A percentile compares a stretch with the other conserved stretches of the same genome.
These are phyloP conservation scores for Hygrophorus russula DNA, from an alignment of 768 basidiomycete species.

Conservation along the genomic window DNA sequence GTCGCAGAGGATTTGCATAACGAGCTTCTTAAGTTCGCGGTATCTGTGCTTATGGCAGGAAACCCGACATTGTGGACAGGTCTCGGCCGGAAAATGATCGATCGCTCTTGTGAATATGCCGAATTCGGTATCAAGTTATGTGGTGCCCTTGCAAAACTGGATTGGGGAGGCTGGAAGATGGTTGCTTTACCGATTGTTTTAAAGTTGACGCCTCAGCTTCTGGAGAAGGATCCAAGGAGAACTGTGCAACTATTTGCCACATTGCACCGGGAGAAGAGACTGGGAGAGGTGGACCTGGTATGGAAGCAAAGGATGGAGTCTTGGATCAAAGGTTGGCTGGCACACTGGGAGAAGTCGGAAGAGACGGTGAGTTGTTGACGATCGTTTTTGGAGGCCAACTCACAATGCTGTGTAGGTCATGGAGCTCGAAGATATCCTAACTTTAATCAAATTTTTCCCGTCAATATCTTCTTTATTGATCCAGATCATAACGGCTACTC, in stretches of 20 bases:
- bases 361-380: constrained; percentile 24
- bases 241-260: constrained; percentile 40
- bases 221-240: constrained; percentile 29
- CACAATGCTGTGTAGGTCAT: constrained; percentile 23
- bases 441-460: constrained; percentile 38
- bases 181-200: constrained; percentile 51
- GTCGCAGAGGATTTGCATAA: constrained; percentile 17
- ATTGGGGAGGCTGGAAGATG: constrained; percentile 72
- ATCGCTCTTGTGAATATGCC: constrained; percentile 30
- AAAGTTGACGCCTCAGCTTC: constrained; percentile 34
- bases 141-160: constrained; percentile 49
- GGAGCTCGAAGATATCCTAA: constrained; percentile 44
- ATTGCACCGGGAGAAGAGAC: constrained; percentile 34
- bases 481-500: constrained; percentile 29
- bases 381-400: neutral
- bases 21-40: constrained; percentile 23
- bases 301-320: constrained; percentile 46
- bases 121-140: constrained; percentile 43
- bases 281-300: constrained; percentile 46
- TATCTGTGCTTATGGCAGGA: constrained; percentile 27
- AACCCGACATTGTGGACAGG: constrained; percentile 41
- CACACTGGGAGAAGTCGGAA: constrained; percentile 26
- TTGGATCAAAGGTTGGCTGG: constrained; percentile 34
- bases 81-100: constrained; percentile 45
- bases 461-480: constrained; percentile 30